phyloP scores from a whole-genome alignment of 2,329 filamentous ascomycete genomes.

The Microdochium bolleyi region DNA sequence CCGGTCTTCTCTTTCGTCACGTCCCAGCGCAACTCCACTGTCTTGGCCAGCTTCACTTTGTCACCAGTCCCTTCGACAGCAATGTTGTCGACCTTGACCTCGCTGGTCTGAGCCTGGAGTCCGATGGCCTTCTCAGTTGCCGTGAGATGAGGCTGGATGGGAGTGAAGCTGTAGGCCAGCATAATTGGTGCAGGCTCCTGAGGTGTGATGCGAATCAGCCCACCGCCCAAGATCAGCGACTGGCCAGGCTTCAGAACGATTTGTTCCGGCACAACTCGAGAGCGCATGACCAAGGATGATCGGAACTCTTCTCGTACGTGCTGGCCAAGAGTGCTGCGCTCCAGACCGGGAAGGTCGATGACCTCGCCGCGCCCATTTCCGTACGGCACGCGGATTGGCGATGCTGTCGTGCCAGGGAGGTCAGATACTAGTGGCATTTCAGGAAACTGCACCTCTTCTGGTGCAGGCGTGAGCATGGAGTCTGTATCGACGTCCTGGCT shows the following conservation, averaged over 20 bases:
- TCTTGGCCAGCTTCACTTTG: conserved; percentile 62
- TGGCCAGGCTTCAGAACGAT: conserved; percentile 65
- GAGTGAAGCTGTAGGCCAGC: conserved; percentile 80
- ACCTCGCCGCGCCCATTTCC: conserved; percentile 81
- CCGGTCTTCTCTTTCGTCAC: conserved; percentile 75
- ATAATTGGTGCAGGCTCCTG: conserved; percentile 56
- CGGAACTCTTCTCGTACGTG: conserved; percentile 62
- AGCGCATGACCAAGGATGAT: conserved; percentile 67
- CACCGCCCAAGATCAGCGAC: conserved; percentile 74
- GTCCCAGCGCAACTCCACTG: conserved; percentile 69
- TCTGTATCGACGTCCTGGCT: conserved; percentile 26
- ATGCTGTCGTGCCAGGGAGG: conserved; percentile 87
- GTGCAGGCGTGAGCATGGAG: conserved; percentile 68
- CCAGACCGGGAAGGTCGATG: conserved; percentile 83
- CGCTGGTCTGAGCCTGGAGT: conserved; percentile 58
- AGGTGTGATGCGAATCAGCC: conserved; percentile 77
- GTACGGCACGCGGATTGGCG: conserved; percentile 87
- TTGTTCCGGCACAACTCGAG: conserved; percentile 66
- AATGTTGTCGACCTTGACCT: conserved; percentile 56
- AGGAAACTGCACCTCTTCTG: conserved; percentile 66
- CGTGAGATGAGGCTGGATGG: conserved; percentile 69
- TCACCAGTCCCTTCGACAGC: conserved; percentile 47
- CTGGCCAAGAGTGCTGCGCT: conserved; percentile 63
- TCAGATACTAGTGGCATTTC: conserved; percentile 80
- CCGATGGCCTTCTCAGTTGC: conserved; percentile 70